Conservation (phyloP, 106 monocot genomes). For the Dendrobium huoshanense region DNA sequence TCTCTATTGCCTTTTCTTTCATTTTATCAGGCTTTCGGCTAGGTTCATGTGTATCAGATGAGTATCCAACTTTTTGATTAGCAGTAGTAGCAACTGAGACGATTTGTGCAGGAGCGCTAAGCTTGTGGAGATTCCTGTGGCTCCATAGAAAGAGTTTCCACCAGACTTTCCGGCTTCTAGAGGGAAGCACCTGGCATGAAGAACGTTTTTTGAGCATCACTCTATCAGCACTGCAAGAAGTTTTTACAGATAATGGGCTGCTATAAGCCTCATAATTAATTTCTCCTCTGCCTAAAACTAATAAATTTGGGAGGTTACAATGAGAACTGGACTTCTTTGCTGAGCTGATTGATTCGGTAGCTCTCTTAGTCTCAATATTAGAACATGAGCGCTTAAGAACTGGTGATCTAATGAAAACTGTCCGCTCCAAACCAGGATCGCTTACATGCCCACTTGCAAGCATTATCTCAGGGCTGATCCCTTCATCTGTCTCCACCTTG, state of each 20-base stretch:
- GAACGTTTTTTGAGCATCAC: constrained; percentile 85
- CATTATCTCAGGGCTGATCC: constrained; percentile 21
- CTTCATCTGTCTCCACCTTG: constrained; percentile 25
- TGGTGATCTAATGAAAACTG: constrained; percentile 29
- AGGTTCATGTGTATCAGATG: constrained; percentile 73
- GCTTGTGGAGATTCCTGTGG: constrained; percentile 71
- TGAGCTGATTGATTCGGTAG: constrained; percentile 1
- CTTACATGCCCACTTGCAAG: constrained; percentile 47
- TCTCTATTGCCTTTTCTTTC: constrained; percentile 25
- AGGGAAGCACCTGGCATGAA: constrained; percentile 87
- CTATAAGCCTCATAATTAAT: constrained; percentile 12
- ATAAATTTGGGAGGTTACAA: constrained; percentile 31
- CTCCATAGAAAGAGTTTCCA: constrained; percentile 97
- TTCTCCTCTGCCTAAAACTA: neutral
- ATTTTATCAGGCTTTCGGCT: neutral
- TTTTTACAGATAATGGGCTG: constrained; percentile 50
- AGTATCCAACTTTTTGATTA: constrained; percentile 53
- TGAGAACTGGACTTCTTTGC: constrained; percentile 31
- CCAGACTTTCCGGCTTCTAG: constrained; percentile 87
- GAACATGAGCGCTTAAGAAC: constrained; percentile 73
- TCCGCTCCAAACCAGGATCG: constrained; percentile 41
- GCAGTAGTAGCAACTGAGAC: neutral
- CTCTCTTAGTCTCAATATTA: constrained; percentile 74
- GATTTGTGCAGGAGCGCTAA: constrained; percentile 11
- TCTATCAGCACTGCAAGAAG: constrained; percentile 58